phyloP scores from a whole-genome alignment of 2,329 filamentous ascomycete genomes.

The Aspergillus tanneri region DNA sequence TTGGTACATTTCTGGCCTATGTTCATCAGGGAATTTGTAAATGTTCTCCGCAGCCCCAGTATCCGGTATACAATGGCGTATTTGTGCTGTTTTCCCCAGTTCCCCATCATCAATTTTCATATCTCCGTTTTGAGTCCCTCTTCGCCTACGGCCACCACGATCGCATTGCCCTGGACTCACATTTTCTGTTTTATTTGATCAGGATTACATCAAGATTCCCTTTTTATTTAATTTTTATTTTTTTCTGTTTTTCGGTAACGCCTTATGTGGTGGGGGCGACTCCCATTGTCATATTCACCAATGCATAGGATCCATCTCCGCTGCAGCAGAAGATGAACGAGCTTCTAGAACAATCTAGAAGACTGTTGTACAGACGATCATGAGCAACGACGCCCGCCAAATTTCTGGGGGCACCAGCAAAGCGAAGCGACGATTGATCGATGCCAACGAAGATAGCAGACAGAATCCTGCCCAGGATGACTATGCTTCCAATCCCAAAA shows the following conservation, averaged over 20 bases:
- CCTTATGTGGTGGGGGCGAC: conserved; percentile 8
- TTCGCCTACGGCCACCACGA: too few species aligned
- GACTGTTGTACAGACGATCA: conserved; percentile 29
- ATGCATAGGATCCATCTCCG: conserved; percentile 33
- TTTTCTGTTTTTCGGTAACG: neutral
- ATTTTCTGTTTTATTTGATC: too few species aligned
- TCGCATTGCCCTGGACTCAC: too few species aligned
- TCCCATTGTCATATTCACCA: conserved; percentile 17
- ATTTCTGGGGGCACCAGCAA: conserved; percentile 29
- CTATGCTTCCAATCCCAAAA: conserved; percentile 48
- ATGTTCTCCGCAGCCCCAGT: neutral
- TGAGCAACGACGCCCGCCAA: conserved; percentile 36
- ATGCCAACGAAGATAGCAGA: conserved; percentile 32
- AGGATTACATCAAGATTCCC: too few species aligned
- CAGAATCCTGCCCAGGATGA: conserved; percentile 28
- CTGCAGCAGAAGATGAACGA: conserved; percentile 29
- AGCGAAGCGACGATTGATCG: conserved; percentile 32
- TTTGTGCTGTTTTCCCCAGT: conserved; percentile 2
- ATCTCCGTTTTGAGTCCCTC: conserved; percentile 20
- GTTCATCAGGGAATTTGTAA: neutral
- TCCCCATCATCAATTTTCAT: conserved; percentile 18
- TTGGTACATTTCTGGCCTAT: neutral
- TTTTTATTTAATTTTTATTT: neutral
- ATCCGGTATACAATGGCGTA: neutral
- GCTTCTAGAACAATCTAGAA: conserved; percentile 26